These are phyloP conservation scores for Pyrenopolyporus hunteri DNA, from an alignment of 495 filamentous ascomycete species.

Conservation along the genomic window DNA sequence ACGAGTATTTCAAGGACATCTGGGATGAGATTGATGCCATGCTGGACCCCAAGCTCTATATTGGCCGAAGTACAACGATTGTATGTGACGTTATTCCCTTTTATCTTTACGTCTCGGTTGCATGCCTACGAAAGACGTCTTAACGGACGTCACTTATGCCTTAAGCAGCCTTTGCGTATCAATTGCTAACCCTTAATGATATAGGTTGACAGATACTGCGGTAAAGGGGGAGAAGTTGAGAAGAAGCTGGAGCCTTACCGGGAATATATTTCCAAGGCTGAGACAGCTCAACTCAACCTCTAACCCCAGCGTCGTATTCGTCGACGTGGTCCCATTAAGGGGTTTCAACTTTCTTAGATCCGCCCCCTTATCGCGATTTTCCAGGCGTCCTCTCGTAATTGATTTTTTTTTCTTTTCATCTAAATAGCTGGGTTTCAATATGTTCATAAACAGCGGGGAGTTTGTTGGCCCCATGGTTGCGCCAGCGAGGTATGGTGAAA, in stretches of 20 bases:
- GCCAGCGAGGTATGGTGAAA: too few species aligned
- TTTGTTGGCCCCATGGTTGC: too few species aligned
- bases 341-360: background rate
- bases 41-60: constrained; percentile 73
- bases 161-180: background rate
- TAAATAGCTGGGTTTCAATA: too few species aligned
- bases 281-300: constrained; percentile 42
- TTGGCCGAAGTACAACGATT: constrained; percentile 60
- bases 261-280: constrained; percentile 29
- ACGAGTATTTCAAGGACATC: constrained; percentile 83
- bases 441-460: too few species aligned
- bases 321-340: too few species aligned
- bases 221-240: constrained; percentile 38
- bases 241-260: constrained; percentile 40
- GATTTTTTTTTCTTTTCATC: background rate
- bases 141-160: background rate
- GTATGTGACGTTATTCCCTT: background rate
- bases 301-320: background rate
- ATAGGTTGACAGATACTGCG: constrained; percentile 54
- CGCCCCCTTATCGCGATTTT: too few species aligned
- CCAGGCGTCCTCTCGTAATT: too few species aligned
- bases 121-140: background rate
- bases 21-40: constrained; percentile 74
- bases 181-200: background rate
- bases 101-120: background rate